These are phyloP conservation scores for Grosmannia penicillata DNA, from an alignment of 2,329 filamentous ascomycete species.

Conservation along the genomic window DNA sequence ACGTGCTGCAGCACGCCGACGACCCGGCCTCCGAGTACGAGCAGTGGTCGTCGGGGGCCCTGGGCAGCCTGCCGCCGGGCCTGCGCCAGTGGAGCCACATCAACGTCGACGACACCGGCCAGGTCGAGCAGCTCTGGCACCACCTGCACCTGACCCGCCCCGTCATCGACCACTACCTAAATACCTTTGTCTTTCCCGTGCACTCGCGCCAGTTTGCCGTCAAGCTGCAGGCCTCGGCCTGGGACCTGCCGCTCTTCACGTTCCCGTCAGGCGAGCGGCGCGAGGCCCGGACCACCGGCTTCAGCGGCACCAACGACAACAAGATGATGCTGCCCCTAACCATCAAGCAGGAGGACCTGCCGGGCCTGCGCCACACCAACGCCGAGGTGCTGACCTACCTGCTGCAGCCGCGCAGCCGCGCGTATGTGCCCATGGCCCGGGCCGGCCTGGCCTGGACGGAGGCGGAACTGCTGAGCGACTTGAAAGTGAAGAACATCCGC, in stretches of 20 bases:
- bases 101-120: slow-evolving; percentile 40
- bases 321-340: slow-evolving; percentile 42
- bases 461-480: slow-evolving; percentile 23
- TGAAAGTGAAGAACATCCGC: slow-evolving; percentile 24
- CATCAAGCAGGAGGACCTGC: slow-evolving; percentile 46
- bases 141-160: slow-evolving; percentile 31
- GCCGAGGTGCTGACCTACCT: slow-evolving; percentile 47
- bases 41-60: slow-evolving; percentile 23
- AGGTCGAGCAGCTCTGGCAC: slow-evolving; percentile 34
- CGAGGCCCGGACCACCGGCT: slow-evolving; percentile 42
- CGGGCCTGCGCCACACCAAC: slow-evolving; percentile 41
- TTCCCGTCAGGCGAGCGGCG: slow-evolving; percentile 9
- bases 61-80: slow-evolving; percentile 24
- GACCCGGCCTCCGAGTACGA: slow-evolving; percentile 43
- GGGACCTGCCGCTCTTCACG: slow-evolving; percentile 47
- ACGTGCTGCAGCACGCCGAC: slow-evolving; percentile 34
- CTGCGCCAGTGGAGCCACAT: slow-evolving; percentile 39
- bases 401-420: slow-evolving; percentile 33
- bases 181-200: slow-evolving; percentile 48
- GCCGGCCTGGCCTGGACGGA: slow-evolving; percentile 26
- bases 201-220: slow-evolving; percentile 49
- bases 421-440: slow-evolving; percentile 24
- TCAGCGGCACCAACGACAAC: slow-evolving; percentile 59
- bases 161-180: slow-evolving; percentile 45
- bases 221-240: slow-evolving; percentile 51